Base-by-base conservation (phyloP, 2,329 filamentous ascomycete genomes). In the Acephala macrosclerotiorum region DNA sequence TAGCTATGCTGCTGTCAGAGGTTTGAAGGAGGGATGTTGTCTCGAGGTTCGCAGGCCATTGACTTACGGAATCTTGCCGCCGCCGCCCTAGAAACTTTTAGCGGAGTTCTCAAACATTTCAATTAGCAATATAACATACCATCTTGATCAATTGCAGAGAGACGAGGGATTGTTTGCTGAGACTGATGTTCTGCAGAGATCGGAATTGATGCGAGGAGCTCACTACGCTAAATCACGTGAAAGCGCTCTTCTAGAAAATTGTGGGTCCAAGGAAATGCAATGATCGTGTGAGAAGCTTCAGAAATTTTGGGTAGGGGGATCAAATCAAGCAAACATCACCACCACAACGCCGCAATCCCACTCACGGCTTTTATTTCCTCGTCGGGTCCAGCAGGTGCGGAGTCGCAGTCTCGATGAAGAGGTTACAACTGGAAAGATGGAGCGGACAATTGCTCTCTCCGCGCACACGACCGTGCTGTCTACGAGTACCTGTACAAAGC, bases 51-150 rank as follows among this genome's bases (percentile, higher is more conserved):
- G 65, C 59, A 53, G 57, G 61, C 58, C 61, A 70, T 75, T 70
- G 71, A 75, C 85, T 75, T 85, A 91, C 87, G 88, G 86, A 73
- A 92, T 86, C 81, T 91, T 91, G 80, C 87, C 90, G 84, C 94
- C 93, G 83, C 92, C 92, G 83, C 91, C 91, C 90, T 90, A 71
- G 26, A 61, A 67, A 68, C 61, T 70, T 78, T 87, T 79, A 87
- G 84, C 72, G 71, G 47, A 1, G 66, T 42, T 33, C 40, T 22
- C 61, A 49, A 25, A n/a, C 8, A 58, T 49, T 60, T 42, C 2
- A 3, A n/a, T 36, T n/a, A 12, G 33, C 3, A 45, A 29, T 55
- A n/a, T 2, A 40, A 74, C 82, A 75, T 78, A 88, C 87, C 87
- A 89, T 89, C 76, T 84, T 88, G 80, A 80, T 78, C 73, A 71